Conservation (phyloP, 1,139 yeast species). For the Geotrichum klebahnii region DNA sequence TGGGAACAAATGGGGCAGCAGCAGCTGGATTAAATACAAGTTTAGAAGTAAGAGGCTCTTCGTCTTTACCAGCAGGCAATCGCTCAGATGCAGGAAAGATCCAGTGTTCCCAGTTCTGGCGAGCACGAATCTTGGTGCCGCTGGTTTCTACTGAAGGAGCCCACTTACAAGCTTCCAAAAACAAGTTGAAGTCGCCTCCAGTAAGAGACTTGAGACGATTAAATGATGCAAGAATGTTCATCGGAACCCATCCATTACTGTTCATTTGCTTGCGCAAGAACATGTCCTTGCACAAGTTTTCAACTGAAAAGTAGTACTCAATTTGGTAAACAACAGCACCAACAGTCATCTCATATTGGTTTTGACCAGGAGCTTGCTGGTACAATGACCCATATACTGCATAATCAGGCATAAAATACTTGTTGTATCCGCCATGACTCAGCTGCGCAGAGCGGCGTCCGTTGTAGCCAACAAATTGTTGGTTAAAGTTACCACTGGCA, state of each 20-base stretch:
- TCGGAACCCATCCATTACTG: conserved; percentile 65
- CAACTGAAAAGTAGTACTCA: conserved; percentile 84
- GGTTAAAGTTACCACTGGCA: conserved; percentile 15
- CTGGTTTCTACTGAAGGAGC: conserved; percentile 47
- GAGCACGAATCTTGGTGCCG: conserved; percentile 47
- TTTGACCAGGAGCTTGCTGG: conserved; percentile 12
- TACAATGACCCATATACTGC: conserved; percentile 5
- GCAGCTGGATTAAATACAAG: conserved; percentile 38
- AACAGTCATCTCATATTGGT: conserved; percentile 15
- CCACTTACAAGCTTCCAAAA: conserved; percentile 46
- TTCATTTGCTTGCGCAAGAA: conserved; percentile 78
- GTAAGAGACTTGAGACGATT: conserved; percentile 65
- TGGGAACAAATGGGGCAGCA: conserved; percentile 42
- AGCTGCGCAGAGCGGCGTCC: conserved; percentile 16
- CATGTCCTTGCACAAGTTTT: conserved; percentile 78
- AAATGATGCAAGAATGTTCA: conserved; percentile 61
- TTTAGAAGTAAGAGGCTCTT: conserved; percentile 28
- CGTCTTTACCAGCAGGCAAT: conserved; percentile 42
- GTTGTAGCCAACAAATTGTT: conserved; percentile 18
- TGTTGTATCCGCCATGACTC: conserved; percentile 18
- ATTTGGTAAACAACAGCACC: conserved; percentile 49
- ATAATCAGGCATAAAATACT: conserved; percentile 12
- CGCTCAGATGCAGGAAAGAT: conserved; percentile 49
- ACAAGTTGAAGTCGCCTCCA: conserved; percentile 47
- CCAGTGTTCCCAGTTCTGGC: conserved; percentile 47